Evolutionary conservation across 176 grass and related monocot genomes (phyloP), one percentile per base, ranked within the genome.

Genomic region (Lolium perenne): DNA sequence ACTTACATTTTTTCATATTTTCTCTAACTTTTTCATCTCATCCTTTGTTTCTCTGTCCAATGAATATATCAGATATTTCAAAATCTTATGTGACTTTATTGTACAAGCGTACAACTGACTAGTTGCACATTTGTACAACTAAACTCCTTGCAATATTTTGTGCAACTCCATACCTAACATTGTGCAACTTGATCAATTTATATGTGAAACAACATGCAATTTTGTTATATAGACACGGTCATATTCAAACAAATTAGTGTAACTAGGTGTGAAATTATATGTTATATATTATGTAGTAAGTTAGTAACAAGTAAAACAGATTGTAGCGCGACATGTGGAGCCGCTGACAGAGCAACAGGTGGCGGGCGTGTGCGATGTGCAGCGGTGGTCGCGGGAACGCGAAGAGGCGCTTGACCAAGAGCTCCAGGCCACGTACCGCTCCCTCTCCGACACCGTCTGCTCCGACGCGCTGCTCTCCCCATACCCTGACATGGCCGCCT

Each of bases 371-470:
- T 91, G 80, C 78, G 83, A 69, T 17, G 8, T 91, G 88, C 88
- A 91, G 67, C 86, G 79, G 45, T 86, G 78, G 78, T 70, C 92
- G 23, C 56, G 40, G 82, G 88, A 88, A 29, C 78, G 58, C 2
- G 92, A 93, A 86, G 88, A 74, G 50, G 82, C 74, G 61, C 83
- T 93, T 20, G 89, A 90, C 79, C 79, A 71, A 10, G 88, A 87
- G 41, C 82, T 93, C 2, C 74, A 93, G 20, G 83, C 83, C 20
- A 65, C 85, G 32, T 79, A 86, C 51, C 72, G 61, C 45, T 85
- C 82, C 85, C 79, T 93, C 67, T 82, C 86, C 7, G 88, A 91
- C 8, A 59, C 65, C 29, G 60, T 91, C 49, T 73, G 77, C 78
- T 74, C 92, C 57, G 92, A 88, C 74, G 32, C 86, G 22, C 59